Evolutionary conservation across 1,139 yeast species (phyloP).

Genomic region (Kluyveromyces marxianus): DNA sequence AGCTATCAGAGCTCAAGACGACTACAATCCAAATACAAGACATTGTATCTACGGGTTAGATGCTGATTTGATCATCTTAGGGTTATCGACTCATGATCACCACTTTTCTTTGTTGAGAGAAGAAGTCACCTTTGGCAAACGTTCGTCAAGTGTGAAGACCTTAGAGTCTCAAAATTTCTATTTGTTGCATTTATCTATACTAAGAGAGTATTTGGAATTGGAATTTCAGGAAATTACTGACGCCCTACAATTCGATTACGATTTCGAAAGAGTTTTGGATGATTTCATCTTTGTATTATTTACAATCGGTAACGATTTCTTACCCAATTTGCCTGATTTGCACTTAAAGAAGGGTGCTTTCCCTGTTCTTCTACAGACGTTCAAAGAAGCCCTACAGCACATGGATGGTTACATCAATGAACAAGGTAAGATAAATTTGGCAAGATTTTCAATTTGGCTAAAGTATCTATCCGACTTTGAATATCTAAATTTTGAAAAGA

Average conservation of each 20-base stretch:
- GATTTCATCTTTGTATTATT: slow-evolving; percentile 89
- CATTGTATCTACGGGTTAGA: slow-evolving; percentile 96
- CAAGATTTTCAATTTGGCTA: slow-evolving; percentile 68
- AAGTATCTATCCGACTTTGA: slow-evolving; percentile 63
- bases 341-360: slow-evolving; percentile 94
- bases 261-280: slow-evolving; percentile 84
- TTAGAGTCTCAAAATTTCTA: slow-evolving; percentile 75
- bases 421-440: slow-evolving; percentile 70
- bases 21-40: slow-evolving; percentile 78
- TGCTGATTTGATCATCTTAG: slow-evolving; percentile 95
- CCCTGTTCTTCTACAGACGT: slow-evolving; percentile 79
- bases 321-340: slow-evolving; percentile 94
- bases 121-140: slow-evolving; percentile 84
- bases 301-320: slow-evolving; percentile 95
- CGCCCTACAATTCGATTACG: slow-evolving; percentile 59
- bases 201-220: slow-evolving; percentile 83
- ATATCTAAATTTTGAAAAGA: slow-evolving; percentile 67
- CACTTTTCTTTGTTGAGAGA: slow-evolving; percentile 93
- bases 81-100: slow-evolving; percentile 91
- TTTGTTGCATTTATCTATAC: slow-evolving; percentile 74
- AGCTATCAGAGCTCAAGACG: slow-evolving; percentile 75
- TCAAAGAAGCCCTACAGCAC: slow-evolving; percentile 68
- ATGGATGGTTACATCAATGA: slow-evolving; percentile 83
- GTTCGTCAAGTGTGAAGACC: slow-evolving; percentile 42
- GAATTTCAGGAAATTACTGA: slow-evolving; percentile 71